Evolutionary conservation across 345 rosid species (phyloP), one percentile per base, ranked within the genome.

Genomic region (Fremontodendron californicum): DNA sequence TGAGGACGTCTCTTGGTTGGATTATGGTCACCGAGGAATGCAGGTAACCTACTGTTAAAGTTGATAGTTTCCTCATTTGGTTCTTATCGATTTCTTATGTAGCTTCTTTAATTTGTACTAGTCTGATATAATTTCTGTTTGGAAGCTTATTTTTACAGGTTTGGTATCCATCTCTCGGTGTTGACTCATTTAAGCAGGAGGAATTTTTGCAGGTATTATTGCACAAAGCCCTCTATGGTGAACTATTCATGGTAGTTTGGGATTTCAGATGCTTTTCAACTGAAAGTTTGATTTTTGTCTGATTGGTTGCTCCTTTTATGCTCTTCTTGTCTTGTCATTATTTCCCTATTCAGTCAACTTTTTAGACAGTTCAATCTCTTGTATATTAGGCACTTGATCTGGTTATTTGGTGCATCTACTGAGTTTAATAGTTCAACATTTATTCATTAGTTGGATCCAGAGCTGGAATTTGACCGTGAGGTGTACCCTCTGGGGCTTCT

Each of bases 91-190:
- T 69, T 43, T 65, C 40, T 76, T 13, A 2, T 65, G 2, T 45
- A 63, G 51, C 71, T 43, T 25, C 6, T 61, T 51, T 58, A 42
- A 21, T 71, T 43, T 85, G 74, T 69, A 80, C 84, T 83, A 71
- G 78, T 85, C 88, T 88, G 86, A 85, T 89, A 75, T 81, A 74
- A 25, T 74, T 85, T 80, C 85, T 79, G 55, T 77, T 82, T 83
- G 90, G 82, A 84, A 87, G 87, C 71, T 82, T 79, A 77, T 74
- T 78, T 73, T 88, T 88, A 80, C 96, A 96, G 99, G 99, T 96
- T 79, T 96, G 99, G 98, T 96, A 96, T 87, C 99, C 98, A 67
- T 93, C 94, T 81, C 84, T 85, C n/a, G 99, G 97, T 80, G 94
- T 77, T 76, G 90, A 92, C 79, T 90, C 97, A 51, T 93, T 89